A percentile compares a stretch with the other conserved stretches of the same genome.
Conservation (phyloP, 2,329 filamentous ascomycete species). For the Chaetomium strumarium region DNA sequence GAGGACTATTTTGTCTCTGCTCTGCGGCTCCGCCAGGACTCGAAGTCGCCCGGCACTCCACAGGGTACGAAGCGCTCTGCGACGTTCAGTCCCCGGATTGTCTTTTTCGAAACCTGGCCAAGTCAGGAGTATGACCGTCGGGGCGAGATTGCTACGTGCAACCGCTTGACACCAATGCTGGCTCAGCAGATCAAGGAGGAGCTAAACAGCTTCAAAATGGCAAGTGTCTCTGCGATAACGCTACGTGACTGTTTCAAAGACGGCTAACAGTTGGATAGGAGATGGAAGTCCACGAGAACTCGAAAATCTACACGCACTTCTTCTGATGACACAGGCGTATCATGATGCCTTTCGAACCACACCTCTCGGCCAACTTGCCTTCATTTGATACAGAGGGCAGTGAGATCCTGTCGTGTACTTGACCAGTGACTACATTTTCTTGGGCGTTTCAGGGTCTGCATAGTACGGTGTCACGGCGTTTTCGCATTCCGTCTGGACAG, state of each 20-base stretch:
- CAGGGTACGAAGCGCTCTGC: constrained; percentile 59
- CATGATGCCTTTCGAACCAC: constrained; percentile 16
- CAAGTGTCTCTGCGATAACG: constrained; percentile 39
- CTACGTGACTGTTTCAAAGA: neutral
- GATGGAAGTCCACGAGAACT: constrained; percentile 99
- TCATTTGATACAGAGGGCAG: constrained; percentile 22
- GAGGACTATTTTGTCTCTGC: constrained; percentile 88
- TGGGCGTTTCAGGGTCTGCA: constrained; percentile 50
- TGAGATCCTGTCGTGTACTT: constrained; percentile 43
- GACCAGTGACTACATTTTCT: constrained; percentile 40
- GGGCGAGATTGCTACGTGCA: constrained; percentile 95
- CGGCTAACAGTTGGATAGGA: constrained; percentile 56
- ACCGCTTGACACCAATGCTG: constrained; percentile 90
- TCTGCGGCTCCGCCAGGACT: constrained; percentile 66
- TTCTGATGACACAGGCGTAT: constrained; percentile 59
- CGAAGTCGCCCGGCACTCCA: constrained; percentile 73
- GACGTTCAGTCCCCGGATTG: constrained; percentile 84
- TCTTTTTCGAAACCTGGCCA: constrained; percentile 96
- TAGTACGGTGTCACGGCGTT: constrained; percentile 55
- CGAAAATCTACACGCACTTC: constrained; percentile 99
- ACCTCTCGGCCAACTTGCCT: constrained; percentile 27
- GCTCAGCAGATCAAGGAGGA: constrained; percentile 99
- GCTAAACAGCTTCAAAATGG: constrained; percentile 99
- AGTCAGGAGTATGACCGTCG: constrained; percentile 92
- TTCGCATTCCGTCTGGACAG: constrained; percentile 24